A percentile compares a stretch with the other conserved stretches of the same genome.
phyloP scores from a whole-genome alignment of 23 red algal genomes.

The Gracilariopsis chorda region DNA sequence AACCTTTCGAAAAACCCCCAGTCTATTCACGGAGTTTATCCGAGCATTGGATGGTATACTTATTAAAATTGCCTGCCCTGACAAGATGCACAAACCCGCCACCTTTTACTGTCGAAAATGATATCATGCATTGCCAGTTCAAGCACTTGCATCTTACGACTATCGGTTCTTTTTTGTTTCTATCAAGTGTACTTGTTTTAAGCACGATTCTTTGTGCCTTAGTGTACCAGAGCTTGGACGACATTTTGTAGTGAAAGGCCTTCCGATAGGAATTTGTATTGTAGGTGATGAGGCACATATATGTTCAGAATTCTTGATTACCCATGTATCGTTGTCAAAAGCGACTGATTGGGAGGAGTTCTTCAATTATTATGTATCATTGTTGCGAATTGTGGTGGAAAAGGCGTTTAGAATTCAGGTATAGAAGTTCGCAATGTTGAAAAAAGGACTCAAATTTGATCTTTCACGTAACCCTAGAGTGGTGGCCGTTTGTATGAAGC shows the following conservation, averaged over 20 bases:
- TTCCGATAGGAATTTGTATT: background rate
- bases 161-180: too few relatives aligned
- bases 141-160: too few relatives aligned
- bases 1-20: too few relatives aligned
- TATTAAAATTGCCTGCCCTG: too few relatives aligned
- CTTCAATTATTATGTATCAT: slow-evolving; percentile 22
- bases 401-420: background rate
- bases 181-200: background rate
- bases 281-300: slow-evolving; percentile 9
- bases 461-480: background rate
- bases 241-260: background rate
- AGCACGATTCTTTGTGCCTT: background rate
- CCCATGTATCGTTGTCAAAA: background rate
- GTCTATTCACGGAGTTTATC: too few relatives aligned
- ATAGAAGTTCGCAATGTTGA: background rate
- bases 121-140: too few relatives aligned
- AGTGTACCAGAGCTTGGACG: background rate
- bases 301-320: background rate
- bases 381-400: background rate
- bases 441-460: background rate
- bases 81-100: too few relatives aligned
- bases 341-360: background rate
- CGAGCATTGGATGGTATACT: too few relatives aligned
- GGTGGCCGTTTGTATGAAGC: background rate
- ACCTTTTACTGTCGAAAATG: too few relatives aligned